Conservation (phyloP, 1,139 yeast species). For the Blastobotrys raffinosifermentans region DNA sequence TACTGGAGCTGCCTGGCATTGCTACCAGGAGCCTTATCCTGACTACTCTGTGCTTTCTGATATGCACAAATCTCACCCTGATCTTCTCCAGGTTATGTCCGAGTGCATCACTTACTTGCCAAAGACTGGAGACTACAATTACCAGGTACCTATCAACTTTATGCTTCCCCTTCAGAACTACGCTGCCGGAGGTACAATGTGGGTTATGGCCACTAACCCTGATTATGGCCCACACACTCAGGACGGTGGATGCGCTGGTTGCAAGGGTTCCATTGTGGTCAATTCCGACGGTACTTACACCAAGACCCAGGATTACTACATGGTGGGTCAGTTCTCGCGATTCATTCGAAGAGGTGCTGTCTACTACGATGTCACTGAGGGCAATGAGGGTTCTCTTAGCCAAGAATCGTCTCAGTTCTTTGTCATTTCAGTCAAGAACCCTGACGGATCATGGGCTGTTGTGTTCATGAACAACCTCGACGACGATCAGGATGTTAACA, state of each 20-base stretch:
- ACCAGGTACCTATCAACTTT: conserved; percentile 11
- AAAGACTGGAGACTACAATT: conserved; percentile 1
- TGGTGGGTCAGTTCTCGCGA: conserved; percentile 17
- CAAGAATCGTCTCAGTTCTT: conserved; percentile 5
- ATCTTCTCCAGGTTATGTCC: conserved; percentile 12
- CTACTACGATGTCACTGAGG: conserved; percentile 8
- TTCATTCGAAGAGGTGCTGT: conserved; percentile 17
- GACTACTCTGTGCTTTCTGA: conserved; percentile 9
- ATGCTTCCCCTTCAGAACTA: conserved; percentile 11
- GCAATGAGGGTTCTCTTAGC: conserved; percentile 5
- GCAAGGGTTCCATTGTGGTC: conserved; percentile 11
- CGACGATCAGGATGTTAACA: conserved; percentile 7
- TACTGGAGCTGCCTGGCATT: conserved; percentile 15
- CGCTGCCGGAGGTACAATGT: conserved; percentile 11
- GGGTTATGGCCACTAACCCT: conserved; percentile 12
- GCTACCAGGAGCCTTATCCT: conserved; percentile 11
- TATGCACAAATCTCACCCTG: conserved; percentile 9
- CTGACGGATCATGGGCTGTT: conserved; percentile 11
- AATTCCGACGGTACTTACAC: conserved; percentile 5
- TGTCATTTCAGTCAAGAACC: conserved; percentile 9
- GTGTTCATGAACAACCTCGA: conserved; percentile 11
- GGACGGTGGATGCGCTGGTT: conserved; percentile 11
- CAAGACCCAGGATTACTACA: conserved; percentile 11
- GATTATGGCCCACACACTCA: conserved; percentile 11
- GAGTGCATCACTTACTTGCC: conserved; percentile 7